Percentiles rank a stretch among this genome's conserved stretches.
phyloP scores from a whole-genome alignment of 805 yeast genomes.

The Maudiozyma serrabonitensis region DNA sequence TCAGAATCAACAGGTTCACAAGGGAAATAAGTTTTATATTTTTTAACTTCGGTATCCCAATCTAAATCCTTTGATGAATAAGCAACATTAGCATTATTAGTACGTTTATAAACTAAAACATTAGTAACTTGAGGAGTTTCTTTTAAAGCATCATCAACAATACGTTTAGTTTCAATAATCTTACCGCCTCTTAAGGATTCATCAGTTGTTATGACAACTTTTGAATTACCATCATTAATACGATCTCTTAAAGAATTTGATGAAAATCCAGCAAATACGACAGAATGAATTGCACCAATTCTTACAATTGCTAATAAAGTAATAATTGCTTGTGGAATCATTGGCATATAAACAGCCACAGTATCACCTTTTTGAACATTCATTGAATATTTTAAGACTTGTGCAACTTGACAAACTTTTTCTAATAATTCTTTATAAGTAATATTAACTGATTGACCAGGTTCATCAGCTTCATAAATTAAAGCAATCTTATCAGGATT shows the following conservation, averaged over 20 bases:
- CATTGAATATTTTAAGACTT: constrained; percentile 46
- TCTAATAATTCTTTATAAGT: constrained; percentile 65
- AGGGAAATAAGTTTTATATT: constrained; percentile 60
- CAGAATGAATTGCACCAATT: constrained; percentile 79
- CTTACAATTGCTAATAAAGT: constrained; percentile 70
- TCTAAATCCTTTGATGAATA: constrained; percentile 52
- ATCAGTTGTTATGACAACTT: constrained; percentile 68
- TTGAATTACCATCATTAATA: constrained; percentile 61
- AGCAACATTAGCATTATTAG: constrained; percentile 43
- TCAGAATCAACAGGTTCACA: constrained; percentile 70
- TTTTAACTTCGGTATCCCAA: constrained; percentile 64
- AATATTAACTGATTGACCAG: constrained; percentile 40
- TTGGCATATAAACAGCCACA: constrained; percentile 78
- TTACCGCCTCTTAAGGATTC: constrained; percentile 80
- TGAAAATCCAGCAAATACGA: constrained; percentile 77
- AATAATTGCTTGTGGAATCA: constrained; percentile 72
- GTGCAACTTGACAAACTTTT: constrained; percentile 63
- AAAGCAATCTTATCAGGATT: constrained; percentile 68
- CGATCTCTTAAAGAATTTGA: constrained; percentile 64
- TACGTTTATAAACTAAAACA: constrained; percentile 65
- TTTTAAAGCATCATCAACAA: constrained; percentile 70
- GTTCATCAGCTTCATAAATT: constrained; percentile 76
- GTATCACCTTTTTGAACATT: constrained; percentile 77
- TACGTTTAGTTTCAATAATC: constrained; percentile 68
- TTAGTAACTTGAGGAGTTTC: constrained; percentile 57